These are phyloP conservation scores for Phalaenopsis aphrodite DNA, from an alignment of 106 monocot genomes.

Conservation along the genomic window DNA sequence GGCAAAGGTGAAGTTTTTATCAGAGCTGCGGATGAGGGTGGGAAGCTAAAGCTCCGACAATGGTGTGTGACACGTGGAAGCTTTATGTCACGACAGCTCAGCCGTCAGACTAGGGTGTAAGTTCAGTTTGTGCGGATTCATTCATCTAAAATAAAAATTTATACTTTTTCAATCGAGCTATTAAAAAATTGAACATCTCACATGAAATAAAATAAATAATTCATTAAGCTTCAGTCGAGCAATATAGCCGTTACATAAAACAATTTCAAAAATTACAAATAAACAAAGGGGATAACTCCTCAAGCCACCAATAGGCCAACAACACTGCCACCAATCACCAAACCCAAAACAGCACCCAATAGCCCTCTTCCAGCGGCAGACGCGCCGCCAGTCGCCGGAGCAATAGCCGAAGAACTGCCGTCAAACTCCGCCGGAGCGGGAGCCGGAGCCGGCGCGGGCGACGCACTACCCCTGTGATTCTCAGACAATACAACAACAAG, in stretches of 20 bases:
- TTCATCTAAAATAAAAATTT: too few relatives aligned
- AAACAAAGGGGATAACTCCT: neutral
- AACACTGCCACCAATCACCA: neutral
- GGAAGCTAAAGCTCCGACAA: neutral
- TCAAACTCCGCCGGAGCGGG: constrained; percentile 10
- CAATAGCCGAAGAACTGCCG: constrained; percentile 20
- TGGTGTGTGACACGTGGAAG: neutral
- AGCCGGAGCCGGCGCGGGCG: constrained; percentile 25
- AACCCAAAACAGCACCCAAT: neutral
- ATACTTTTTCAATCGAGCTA: too few relatives aligned
- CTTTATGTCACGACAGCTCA: too few relatives aligned
- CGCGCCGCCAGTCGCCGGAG: constrained; percentile 15
- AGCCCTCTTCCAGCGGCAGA: too few relatives aligned
- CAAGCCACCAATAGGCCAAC: neutral
- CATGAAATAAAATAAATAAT: too few relatives aligned
- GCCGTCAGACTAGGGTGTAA: too few relatives aligned
- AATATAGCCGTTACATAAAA: neutral
- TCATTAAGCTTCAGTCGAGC: too few relatives aligned
- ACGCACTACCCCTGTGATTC: neutral
- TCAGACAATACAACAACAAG: constrained; percentile 62
- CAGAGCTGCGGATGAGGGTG: too few relatives aligned
- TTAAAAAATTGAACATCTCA: too few relatives aligned
- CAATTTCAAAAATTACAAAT: neutral
- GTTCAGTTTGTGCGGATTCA: too few relatives aligned
- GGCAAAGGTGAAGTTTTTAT: too few relatives aligned